These are phyloP conservation scores for Hymenoscyphus linearis DNA, from an alignment of 2,329 filamentous ascomycete species.

Conservation along the genomic window DNA sequence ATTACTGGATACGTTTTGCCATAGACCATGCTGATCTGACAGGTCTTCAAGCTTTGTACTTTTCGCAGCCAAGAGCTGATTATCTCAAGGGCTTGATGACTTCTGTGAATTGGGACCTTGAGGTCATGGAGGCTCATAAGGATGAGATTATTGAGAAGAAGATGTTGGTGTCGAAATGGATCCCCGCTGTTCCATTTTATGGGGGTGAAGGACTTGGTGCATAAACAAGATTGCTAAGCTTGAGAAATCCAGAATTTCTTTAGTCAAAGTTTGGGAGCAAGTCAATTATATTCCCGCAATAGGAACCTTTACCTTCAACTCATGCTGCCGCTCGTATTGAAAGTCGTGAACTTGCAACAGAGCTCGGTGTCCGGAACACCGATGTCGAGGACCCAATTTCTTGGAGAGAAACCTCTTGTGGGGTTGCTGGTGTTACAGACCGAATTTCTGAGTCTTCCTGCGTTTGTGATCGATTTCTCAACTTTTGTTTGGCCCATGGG, in stretches of 20 bases:
- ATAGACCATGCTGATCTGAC: constrained; percentile 31
- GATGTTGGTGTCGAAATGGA: constrained; percentile 20
- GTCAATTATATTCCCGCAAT: background rate
- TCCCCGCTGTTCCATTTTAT: constrained; percentile 13
- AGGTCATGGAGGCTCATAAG: constrained; percentile 30
- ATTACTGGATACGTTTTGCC: constrained; percentile 30
- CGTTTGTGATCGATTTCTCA: constrained; percentile 23
- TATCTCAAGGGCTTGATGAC: constrained; percentile 34
- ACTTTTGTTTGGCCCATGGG: constrained; percentile 47
- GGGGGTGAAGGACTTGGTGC: constrained; percentile 16
- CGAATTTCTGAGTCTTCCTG: constrained; percentile 10
- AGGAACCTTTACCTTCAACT: background rate
- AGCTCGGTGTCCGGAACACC: constrained; percentile 54
- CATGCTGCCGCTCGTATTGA: background rate
- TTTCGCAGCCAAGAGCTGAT: constrained; percentile 29
- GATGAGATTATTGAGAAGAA: constrained; percentile 29
- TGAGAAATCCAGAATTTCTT: too few species aligned
- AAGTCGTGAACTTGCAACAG: constrained; percentile 6
- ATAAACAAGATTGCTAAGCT: background rate
- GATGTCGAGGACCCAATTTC: constrained; percentile 55
- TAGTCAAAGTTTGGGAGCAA: too few species aligned
- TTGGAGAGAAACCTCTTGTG: constrained; percentile 37
- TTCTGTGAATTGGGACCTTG: constrained; percentile 34
- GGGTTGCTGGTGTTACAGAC: constrained; percentile 1
- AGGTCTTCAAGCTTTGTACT: constrained; percentile 31